These are phyloP conservation scores for Russula foetens DNA, from an alignment of 768 basidiomycete species.

Conservation along the genomic window DNA sequence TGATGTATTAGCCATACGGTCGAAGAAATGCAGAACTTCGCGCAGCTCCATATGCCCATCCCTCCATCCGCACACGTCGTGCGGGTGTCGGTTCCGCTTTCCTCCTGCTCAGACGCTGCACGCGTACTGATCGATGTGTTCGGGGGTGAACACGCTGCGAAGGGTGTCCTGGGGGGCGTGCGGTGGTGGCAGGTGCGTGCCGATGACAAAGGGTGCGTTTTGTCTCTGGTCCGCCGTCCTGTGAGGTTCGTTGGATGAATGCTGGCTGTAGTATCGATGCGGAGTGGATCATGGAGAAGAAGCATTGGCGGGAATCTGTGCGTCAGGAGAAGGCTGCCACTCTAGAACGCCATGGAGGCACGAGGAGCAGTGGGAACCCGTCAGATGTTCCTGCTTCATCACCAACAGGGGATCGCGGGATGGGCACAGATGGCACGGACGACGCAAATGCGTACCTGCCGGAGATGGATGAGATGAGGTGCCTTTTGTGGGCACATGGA, in stretches of 20 bases:
- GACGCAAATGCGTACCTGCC: slow-evolving; percentile 38
- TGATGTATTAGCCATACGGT: slow-evolving; percentile 57
- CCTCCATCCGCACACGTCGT: slow-evolving; percentile 80
- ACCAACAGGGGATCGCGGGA: slow-evolving; percentile 18
- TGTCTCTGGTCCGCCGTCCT: not conserved
- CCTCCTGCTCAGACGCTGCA: slow-evolving; percentile 69
- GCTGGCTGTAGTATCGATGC: slow-evolving; percentile 54
- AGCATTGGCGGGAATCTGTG: slow-evolving; percentile 69
- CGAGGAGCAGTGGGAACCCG: no score
- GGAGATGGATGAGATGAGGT: slow-evolving; percentile 78
- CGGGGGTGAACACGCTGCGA: slow-evolving; percentile 68
- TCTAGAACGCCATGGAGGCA: no score
- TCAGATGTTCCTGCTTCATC: not conserved
- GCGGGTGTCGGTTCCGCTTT: slow-evolving; percentile 61
- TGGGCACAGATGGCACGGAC: slow-evolving; percentile 22
- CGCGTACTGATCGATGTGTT: slow-evolving; percentile 61
- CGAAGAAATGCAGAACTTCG: slow-evolving; percentile 75
- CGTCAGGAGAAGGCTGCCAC: slow-evolving; percentile 36
- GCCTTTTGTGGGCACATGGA: slow-evolving; percentile 76
- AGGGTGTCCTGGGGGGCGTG: slow-evolving; percentile 71
- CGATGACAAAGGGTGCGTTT: slow-evolving; percentile 60
- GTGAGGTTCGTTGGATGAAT: not conserved
- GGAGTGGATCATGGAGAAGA: slow-evolving; percentile 83
- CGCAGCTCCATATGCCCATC: slow-evolving; percentile 70
- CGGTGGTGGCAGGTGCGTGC: slow-evolving; percentile 96